Conservation (phyloP, 768 basidiomycete species). For the Goffeauzyma gilvescens region DNA sequence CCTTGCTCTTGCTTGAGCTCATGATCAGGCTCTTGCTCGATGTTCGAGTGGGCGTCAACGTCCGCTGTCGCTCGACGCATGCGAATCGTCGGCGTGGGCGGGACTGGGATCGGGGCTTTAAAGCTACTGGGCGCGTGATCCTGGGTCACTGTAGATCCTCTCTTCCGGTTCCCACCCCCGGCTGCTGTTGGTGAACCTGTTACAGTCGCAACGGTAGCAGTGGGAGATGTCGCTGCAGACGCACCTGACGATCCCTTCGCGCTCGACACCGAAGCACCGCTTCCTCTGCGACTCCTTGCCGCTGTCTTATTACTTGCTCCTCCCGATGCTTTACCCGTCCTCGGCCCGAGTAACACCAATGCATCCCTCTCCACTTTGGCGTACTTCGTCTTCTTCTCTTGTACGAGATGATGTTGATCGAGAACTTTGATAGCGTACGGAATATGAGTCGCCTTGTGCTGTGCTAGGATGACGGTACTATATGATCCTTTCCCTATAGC, state of each 20-base stretch:
- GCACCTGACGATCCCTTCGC: neutral
- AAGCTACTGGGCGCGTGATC: too few species aligned
- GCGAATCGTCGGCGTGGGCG: too few species aligned
- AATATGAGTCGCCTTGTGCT: constrained; percentile 16
- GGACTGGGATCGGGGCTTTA: too few species aligned
- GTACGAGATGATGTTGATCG: constrained; percentile 31
- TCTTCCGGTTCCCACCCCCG: too few species aligned
- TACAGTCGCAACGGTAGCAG: too few species aligned
- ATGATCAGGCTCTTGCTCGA: too few species aligned
- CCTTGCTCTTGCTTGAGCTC: too few species aligned
- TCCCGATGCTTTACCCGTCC: neutral
- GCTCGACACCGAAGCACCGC: neutral
- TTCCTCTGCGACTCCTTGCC: neutral
- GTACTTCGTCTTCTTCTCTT: constrained; percentile 33
- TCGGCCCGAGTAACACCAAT: constrained; percentile 26
- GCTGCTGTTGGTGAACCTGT: too few species aligned
- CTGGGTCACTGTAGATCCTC: too few species aligned
- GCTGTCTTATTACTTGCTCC: neutral
- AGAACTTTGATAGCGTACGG: constrained; percentile 33
- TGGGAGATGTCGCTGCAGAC: too few species aligned
- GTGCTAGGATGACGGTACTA: constrained; percentile 23
- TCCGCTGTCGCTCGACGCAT: too few species aligned
- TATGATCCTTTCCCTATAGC: constrained; percentile 32
- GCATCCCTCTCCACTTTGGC: constrained; percentile 33
- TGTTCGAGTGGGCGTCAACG: too few species aligned